A percentile compares a stretch with the other conserved stretches of the same genome.
phyloP scores from a whole-genome alignment of 306 rosid genomes.

The Medicago lupulina region DNA sequence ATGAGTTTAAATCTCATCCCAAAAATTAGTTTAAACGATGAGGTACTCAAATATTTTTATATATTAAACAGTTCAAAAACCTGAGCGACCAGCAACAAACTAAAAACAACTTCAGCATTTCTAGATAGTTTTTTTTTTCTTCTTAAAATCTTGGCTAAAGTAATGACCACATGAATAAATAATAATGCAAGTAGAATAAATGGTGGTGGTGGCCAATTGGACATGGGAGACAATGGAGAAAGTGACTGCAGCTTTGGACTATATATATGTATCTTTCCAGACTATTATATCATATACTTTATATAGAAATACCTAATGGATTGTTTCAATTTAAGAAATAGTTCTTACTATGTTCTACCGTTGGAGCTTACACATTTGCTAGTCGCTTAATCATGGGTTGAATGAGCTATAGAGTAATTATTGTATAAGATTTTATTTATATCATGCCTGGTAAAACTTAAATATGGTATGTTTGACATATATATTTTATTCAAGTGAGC shows the following conservation, averaged over 20 bases:
- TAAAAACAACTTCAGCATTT: too few species aligned
- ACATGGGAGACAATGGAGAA: constrained; percentile 38
- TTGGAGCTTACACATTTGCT: neutral
- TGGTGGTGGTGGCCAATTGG: constrained; percentile 41
- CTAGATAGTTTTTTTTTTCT: neutral
- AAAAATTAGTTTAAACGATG: too few species aligned
- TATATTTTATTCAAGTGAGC: neutral
- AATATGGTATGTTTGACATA: neutral
- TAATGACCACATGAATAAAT: neutral
- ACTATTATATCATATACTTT: constrained; percentile 6
- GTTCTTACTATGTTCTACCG: neutral
- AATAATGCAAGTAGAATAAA: constrained; percentile 25
- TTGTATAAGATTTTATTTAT: neutral
- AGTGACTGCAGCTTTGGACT: constrained; percentile 46
- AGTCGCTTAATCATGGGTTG: too few species aligned
- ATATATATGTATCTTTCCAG: constrained; percentile 38
- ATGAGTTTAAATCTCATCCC: too few species aligned
- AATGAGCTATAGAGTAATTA: neutral
- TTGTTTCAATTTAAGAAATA: neutral
- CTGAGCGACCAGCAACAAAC: too few species aligned
- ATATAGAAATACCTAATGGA: neutral
- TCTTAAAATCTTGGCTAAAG: neutral
- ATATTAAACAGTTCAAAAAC: too few species aligned
- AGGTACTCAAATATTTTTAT: too few species aligned
- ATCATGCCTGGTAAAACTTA: neutral